These are phyloP conservation scores for Elsinoe arachidis DNA, from an alignment of 2,329 filamentous ascomycete genomes.

Conservation along the genomic window DNA sequence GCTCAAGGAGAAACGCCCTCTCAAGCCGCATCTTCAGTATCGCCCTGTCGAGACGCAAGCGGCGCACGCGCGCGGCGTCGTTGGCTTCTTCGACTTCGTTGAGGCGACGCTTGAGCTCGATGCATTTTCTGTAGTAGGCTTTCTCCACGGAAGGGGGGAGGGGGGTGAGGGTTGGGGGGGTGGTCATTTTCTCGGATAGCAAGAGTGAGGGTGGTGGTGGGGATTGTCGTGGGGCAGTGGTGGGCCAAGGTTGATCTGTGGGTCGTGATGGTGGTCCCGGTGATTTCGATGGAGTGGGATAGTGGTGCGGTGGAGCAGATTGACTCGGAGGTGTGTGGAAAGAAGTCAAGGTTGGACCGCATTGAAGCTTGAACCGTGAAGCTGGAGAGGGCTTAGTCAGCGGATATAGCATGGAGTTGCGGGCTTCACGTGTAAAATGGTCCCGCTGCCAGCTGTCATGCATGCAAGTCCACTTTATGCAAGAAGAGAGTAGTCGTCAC, in stretches of 20 bases:
- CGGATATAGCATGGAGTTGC: not conserved
- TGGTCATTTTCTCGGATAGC: constrained; percentile 4
- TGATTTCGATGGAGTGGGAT: not conserved
- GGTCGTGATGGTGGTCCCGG: not conserved
- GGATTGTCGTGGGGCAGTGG: no score
- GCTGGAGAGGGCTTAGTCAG: constrained; percentile 2
- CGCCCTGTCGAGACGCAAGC: constrained; percentile 70
- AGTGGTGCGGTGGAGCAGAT: not conserved
- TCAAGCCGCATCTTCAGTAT: constrained; percentile 88
- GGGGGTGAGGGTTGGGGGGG: constrained; percentile 25
- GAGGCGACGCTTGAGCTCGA: constrained; percentile 83
- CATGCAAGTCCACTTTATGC: no score
- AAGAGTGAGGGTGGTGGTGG: not conserved
- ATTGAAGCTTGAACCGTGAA: not conserved
- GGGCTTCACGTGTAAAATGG: no score
- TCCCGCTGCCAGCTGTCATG: not conserved
- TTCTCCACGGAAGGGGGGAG: constrained; percentile 86
- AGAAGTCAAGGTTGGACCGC: not conserved
- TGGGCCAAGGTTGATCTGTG: not conserved
- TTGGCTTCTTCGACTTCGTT: constrained; percentile 89
- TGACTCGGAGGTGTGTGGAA: not conserved
- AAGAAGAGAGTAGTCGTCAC: no score
- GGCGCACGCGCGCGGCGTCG: constrained; percentile 69
- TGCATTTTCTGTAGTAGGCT: constrained; percentile 93
- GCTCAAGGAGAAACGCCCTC: constrained; percentile 52